Percentiles rank a stretch among this genome's conserved stretches.
These are phyloP conservation scores for Pythium aquatile DNA, from an alignment of 352 stramenopile genomes.

Conservation along the genomic window DNA sequence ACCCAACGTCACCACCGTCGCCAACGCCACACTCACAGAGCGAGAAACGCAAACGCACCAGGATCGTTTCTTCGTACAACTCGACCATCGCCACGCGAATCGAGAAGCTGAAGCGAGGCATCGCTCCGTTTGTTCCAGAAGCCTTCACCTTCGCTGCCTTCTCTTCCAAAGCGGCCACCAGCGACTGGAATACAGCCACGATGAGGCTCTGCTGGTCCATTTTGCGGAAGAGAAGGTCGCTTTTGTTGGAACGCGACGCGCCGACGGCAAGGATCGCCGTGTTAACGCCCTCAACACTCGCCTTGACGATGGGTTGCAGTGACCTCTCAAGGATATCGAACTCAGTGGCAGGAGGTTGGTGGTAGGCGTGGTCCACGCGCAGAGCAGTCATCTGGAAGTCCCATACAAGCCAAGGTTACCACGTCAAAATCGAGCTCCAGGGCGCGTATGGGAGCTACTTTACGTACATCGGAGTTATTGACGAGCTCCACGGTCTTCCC, in stretches of 20 bases:
- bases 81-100: conserved; percentile 50
- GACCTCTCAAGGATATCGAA: conserved; percentile 47
- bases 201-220: conserved; percentile 33
- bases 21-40: neutral
- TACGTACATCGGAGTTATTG: conserved; percentile 32
- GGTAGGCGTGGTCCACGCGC: conserved; percentile 41
- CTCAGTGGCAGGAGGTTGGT: conserved; percentile 33
- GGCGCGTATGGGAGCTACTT: neutral
- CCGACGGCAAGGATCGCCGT: conserved; percentile 42
- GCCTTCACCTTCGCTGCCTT: conserved; percentile 24
- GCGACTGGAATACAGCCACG: conserved; percentile 30
- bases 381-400: conserved; percentile 27
- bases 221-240: conserved; percentile 37
- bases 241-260: conserved; percentile 37
- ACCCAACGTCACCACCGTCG: neutral
- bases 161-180: conserved; percentile 32
- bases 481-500: conserved; percentile 39
- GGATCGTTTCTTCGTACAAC: conserved; percentile 56
- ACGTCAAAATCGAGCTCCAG: neutral
- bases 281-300: conserved; percentile 56
- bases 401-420: neutral
- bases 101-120: conserved; percentile 30
- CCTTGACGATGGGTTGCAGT: conserved; percentile 37
- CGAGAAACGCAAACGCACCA: conserved; percentile 20
- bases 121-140: neutral